Evolutionary conservation across 2,329 filamentous ascomycete species (phyloP), one percentile per base, ranked within the genome.

Genomic region (Cordyceps fumosorosea): DNA sequence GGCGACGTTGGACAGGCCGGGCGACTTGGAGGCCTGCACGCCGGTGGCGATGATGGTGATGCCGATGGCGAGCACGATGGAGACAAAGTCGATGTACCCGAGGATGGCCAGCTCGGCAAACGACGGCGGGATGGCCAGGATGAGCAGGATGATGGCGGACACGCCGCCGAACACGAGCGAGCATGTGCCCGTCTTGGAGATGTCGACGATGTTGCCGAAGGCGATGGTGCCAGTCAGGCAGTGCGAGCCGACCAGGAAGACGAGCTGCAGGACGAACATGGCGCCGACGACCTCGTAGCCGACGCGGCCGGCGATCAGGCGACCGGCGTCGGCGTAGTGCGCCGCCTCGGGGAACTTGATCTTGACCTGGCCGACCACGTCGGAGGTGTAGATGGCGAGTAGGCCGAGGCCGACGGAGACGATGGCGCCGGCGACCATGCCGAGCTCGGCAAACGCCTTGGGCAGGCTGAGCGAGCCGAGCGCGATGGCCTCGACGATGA

Each of bases 211-310:
- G 56, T 80, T 84, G 67, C 86, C 86, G 73, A 90, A 83, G 66
- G 87, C 87, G 67, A 90, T 87, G 37, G 81, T 82, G 66, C 89
- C 89, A 0, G 87, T 89, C 64, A 90, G 76, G 57, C 89, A 78
- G 73, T 91, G 89, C n/a, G 86, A 88, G 40, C 83, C 86, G 73
- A 88, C 86, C 67, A 89, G 81, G 74, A 91, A 89, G 61, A 88
- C 75, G 45, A 90, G 77, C 72, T 89, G 84, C 20, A 90, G 73
- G 11, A 82, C 75, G 67, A 88, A 86, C 65, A 82, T 85, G 65
- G 77, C 73, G 26, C 85, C 86, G 51, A 89, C 76, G 37, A 90
- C 66, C 70, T 89, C 84, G 64, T 85, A 82, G 1, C 85, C 86
- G 45, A 83, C 75, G 20, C 74, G 76, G 10, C 89, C 89, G 63